Evolutionary conservation across 2,329 filamentous ascomycete species (phyloP).

Genomic region (Paecilomyces niveus): DNA sequence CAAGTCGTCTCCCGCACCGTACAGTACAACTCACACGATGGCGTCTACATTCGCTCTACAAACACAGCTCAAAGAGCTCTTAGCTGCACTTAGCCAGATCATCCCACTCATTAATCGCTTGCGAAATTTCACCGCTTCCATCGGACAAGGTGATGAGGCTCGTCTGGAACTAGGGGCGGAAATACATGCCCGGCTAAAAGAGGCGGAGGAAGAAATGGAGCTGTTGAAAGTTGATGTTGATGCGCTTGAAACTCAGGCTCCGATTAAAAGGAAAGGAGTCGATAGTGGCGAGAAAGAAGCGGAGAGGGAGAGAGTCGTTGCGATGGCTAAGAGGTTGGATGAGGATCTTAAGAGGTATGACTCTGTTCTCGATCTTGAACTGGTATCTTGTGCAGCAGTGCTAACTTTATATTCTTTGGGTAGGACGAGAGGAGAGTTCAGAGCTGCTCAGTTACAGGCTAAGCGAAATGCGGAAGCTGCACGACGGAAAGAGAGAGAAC

Average conservation of each 20-base stretch:
- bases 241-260: constrained; percentile 51
- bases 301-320: constrained; percentile 59
- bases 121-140: constrained; percentile 55
- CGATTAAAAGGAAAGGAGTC: constrained; percentile 24
- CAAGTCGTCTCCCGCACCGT: background rate
- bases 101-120: constrained; percentile 51
- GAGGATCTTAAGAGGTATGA: constrained; percentile 66
- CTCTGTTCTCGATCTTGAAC: background rate
- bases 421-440: constrained; percentile 61
- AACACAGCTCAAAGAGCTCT: constrained; percentile 45
- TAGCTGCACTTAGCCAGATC: constrained; percentile 46
- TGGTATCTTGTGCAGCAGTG: background rate
- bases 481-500: constrained; percentile 67
- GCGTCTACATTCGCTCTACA: constrained; percentile 34
- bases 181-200: constrained; percentile 70
- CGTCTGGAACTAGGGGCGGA: constrained; percentile 70
- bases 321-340: constrained; percentile 59
- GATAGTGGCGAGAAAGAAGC: constrained; percentile 50
- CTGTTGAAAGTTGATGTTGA: constrained; percentile 70
- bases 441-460: constrained; percentile 72
- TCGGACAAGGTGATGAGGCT: constrained; percentile 55
- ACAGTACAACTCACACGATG: constrained; percentile 22
- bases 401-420: background rate
- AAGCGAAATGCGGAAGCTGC: constrained; percentile 68
- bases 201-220: constrained; percentile 78